Evolutionary conservation across 2,329 filamentous ascomycete genomes (phyloP).

Genomic region (Eurotiales sp.): DNA sequence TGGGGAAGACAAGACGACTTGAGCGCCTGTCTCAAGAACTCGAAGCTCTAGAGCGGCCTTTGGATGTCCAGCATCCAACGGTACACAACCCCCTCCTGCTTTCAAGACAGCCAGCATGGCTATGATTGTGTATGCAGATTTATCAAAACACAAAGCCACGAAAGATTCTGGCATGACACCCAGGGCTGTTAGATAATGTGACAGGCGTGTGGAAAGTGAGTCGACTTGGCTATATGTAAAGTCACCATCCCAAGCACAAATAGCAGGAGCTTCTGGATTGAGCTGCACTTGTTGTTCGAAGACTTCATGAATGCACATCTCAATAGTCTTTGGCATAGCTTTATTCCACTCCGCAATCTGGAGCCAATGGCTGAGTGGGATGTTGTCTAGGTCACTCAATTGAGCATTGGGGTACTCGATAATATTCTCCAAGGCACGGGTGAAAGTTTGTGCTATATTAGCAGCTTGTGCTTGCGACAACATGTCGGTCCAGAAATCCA

Average conservation of each 20-base stretch:
- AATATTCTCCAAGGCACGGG: slow-evolving; percentile 36
- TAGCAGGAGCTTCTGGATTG: slow-evolving; percentile 25
- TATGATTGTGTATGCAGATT: slow-evolving; percentile 17
- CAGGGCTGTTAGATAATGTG: slow-evolving; percentile 27
- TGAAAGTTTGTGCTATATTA: slow-evolving; percentile 37
- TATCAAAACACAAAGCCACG: slow-evolving; percentile 25
- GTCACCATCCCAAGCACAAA: slow-evolving; percentile 31
- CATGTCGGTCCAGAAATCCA: slow-evolving; percentile 41
- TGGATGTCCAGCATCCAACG: slow-evolving; percentile 12
- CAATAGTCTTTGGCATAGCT: slow-evolving; percentile 9
- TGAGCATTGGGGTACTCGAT: slow-evolving; percentile 24
- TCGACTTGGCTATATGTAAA: slow-evolving; percentile 33
- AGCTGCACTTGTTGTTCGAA: slow-evolving; percentile 10
- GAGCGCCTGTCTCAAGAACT: slow-evolving; percentile 12
- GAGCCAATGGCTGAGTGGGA: slow-evolving; percentile 5
- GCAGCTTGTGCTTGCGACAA: slow-evolving; percentile 37
- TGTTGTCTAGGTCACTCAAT: slow-evolving; percentile 4
- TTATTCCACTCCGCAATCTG: slow-evolving; percentile 14
- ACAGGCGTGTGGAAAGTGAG: slow-evolving; percentile 29
- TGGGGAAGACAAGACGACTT: slow-evolving; percentile 13
- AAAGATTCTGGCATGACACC: slow-evolving; percentile 27
- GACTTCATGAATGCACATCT: slow-evolving; percentile 16
- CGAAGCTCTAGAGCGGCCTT: slow-evolving; percentile 11
- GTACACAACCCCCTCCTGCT: slow-evolving; percentile 18
- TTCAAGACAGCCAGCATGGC: slow-evolving; percentile 19